Conservation (phyloP, 2,329 filamentous ascomycete genomes). For the Cytospora piceae region DNA sequence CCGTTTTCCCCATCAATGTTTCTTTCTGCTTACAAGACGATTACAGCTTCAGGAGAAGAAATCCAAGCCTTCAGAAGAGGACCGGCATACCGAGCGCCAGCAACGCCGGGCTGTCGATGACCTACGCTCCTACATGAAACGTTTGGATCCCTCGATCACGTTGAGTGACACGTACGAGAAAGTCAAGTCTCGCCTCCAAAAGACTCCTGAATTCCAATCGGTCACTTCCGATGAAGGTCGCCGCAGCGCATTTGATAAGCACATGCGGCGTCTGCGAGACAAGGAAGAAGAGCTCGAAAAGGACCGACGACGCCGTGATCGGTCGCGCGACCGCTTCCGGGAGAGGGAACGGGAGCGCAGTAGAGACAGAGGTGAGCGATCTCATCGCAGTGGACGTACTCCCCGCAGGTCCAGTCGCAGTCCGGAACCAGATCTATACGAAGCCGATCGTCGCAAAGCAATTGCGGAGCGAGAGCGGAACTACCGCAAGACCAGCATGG, state of each 20-base stretch:
- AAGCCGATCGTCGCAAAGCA: conserved; percentile 91
- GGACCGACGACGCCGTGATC: conserved; percentile 58
- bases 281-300: conserved; percentile 83
- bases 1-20: not conserved
- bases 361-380: conserved; percentile 62
- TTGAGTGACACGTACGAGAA: conserved; percentile 85
- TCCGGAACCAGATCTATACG: conserved; percentile 92
- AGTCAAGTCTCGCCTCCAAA: conserved; percentile 77
- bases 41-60: conserved; percentile 80
- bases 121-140: conserved; percentile 84
- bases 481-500: conserved; percentile 79
- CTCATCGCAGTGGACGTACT: conserved; percentile 60
- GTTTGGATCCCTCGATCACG: conserved; percentile 81
- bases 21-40: conserved; percentile 34
- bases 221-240: conserved; percentile 83
- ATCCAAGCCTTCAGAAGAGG: conserved; percentile 79
- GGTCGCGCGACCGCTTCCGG: conserved; percentile 51
- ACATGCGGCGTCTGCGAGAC: conserved; percentile 86
- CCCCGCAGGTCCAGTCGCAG: conserved; percentile 72
- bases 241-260: conserved; percentile 85
- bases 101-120: conserved; percentile 85
- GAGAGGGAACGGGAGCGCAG: conserved; percentile 47
- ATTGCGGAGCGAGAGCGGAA: conserved; percentile 93
- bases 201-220: conserved; percentile 81
- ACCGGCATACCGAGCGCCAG: conserved; percentile 81